Base-by-base conservation (phyloP, 345 rosid genomes). In the Eucalyptus cladocalyx region DNA sequence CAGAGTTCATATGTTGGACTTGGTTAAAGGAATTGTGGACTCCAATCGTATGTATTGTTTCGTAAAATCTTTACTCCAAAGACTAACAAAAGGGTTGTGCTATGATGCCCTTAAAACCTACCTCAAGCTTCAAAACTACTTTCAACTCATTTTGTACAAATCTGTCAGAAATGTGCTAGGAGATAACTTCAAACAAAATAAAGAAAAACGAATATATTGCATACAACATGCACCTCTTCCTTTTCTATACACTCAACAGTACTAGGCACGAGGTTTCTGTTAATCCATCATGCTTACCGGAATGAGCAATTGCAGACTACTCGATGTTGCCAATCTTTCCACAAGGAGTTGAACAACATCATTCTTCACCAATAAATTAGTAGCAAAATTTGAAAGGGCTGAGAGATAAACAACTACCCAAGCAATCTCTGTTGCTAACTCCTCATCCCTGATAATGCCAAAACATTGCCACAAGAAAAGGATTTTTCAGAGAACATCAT, bases 401-500 rank as follows among this genome's bases (percentile, higher is more conserved):
- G 99, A 98, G 80, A 98, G 99, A 94, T 96, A 98, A 85, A 96
- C 99, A 91, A 96, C 96, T 28, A 96, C 95, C 99, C 99, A 96
- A 89, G 98, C 98, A 90, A 98, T 97, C 93, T 98, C 99, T 47
- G 97, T 97, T 76, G 99, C 95, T 92, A 96, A 91, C 89, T 95
- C 99, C 90, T 95, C 99, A 91, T 97, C 97, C 93, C 99, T 98
- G 93, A 18, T 91, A 32, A 87, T 88, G 89, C 89, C 86, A 65
- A 50, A 83, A 86, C 34, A 81, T 60, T 85, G 26, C 80, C 51
- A 50, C 42, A 49, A 88, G 86, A 51, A 23, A 81, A 28, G 88
- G 1, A 23, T 3, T 76, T 86, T 37, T 86, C 48, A 86, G 47
- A 51, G 43, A 58, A 40, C n/a, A 6, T 32, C n/a, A 1, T 53